phyloP scores from a whole-genome alignment of 805 yeast species.

The Ogataea nakhonphanomensis region DNA sequence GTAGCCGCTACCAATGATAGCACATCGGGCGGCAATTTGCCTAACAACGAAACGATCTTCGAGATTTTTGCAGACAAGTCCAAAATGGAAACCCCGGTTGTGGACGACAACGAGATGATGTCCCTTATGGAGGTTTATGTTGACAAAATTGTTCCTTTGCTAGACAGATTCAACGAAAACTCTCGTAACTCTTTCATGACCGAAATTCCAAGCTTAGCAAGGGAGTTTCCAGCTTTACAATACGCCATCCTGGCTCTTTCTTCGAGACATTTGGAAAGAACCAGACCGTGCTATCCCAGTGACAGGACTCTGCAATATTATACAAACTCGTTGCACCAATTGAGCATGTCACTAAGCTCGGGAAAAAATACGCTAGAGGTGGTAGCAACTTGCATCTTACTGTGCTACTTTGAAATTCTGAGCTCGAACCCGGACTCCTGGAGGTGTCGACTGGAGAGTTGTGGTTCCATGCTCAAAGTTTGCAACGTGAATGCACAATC shows the following conservation, averaged over 20 bases:
- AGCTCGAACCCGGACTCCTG: constrained; percentile 37
- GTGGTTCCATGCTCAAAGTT: constrained; percentile 36
- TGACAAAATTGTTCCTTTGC: constrained; percentile 35
- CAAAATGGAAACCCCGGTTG: constrained; percentile 18
- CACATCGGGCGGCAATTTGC: constrained; percentile 12
- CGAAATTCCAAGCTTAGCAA: constrained; percentile 36
- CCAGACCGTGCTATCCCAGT: constrained; percentile 18
- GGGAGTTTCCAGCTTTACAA: constrained; percentile 30
- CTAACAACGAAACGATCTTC: constrained; percentile 26
- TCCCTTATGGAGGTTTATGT: constrained; percentile 33
- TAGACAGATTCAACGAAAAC: constrained; percentile 21
- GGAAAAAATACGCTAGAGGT: constrained; percentile 28
- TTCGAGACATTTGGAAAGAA: constrained; percentile 28
- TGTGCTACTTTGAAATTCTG: constrained; percentile 43
- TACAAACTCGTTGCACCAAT: constrained; percentile 28
- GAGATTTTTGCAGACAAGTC: constrained; percentile 28
- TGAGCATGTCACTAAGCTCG: constrained; percentile 35
- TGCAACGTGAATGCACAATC: constrained; percentile 38
- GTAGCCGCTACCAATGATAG: constrained; percentile 31
- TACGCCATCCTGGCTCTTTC: constrained; percentile 30
- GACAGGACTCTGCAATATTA: constrained; percentile 30
- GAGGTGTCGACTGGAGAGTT: constrained; percentile 39
- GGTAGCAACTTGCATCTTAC: constrained; percentile 38
- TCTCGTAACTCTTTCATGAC: constrained; percentile 34
- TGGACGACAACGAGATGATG: constrained; percentile 34